Evolutionary conservation across 305 asterid genomes (phyloP).

Genomic region (Striga hermonthica): DNA sequence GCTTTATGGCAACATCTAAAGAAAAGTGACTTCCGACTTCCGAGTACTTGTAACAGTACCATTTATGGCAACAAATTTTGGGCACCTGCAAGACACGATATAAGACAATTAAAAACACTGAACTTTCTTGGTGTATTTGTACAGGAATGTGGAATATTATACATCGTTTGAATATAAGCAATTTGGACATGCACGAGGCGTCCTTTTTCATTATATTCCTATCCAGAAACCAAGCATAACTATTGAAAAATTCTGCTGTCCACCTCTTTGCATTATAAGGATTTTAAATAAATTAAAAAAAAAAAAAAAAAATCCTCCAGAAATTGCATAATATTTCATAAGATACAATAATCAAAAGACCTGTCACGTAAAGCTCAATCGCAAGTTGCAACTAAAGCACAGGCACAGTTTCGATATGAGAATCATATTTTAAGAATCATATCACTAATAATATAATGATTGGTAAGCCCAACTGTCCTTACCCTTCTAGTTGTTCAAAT

Average conservation of each 20-base stretch:
- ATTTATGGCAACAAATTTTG: neutral
- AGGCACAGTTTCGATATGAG: constrained; percentile 29
- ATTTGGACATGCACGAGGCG: constrained; percentile 4
- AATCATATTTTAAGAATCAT: neutral
- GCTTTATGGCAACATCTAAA: constrained; percentile 46
- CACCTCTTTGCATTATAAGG: constrained; percentile 52
- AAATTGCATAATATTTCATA: constrained; percentile 51
- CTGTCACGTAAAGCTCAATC: constrained; percentile 40
- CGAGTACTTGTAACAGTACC: neutral
- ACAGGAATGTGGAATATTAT: neutral
- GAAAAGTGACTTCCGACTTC: constrained; percentile 21
- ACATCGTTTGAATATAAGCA: neutral
- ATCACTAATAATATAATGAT: neutral
- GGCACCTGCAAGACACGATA: constrained; percentile 32
- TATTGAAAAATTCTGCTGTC: constrained; percentile 48
- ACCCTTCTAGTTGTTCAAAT: neutral
- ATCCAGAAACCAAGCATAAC: constrained; percentile 59
- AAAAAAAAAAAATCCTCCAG: constrained; percentile 32
- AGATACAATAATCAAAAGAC: constrained; percentile 52
- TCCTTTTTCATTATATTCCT: constrained; percentile 38
- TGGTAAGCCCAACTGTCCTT: neutral
- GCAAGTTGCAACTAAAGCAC: constrained; percentile 40
- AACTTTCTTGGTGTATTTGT: neutral
- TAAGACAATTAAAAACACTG: constrained; percentile 17
- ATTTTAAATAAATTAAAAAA: constrained; percentile 38